Evolutionary conservation across 2,329 filamentous ascomycete species (phyloP), one percentile per base, ranked within the genome.

Genomic region (Fusarium virguliforme): DNA sequence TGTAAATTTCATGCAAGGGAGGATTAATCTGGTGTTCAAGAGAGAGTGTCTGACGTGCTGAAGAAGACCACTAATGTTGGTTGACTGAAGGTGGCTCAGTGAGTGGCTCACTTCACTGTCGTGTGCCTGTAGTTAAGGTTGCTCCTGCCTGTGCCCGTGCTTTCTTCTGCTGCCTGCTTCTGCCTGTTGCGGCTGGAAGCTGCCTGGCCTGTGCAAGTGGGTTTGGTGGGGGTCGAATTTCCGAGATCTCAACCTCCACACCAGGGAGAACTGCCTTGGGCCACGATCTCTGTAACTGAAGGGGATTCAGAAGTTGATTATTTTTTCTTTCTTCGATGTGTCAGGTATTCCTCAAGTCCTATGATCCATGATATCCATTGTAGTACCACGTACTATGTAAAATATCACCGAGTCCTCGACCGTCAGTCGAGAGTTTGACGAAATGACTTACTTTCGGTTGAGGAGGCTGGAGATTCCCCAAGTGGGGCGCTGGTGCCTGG

Each of bases 401-500:
- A 18, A 18, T 18, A 18, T 18, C 18, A 18, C 18, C 18, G 18
- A 18, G 18, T 18, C 18, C 18, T 18, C 18, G 18, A 18, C 18
- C 18, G 18, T 18, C 18, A 18, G 18, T 18, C 18, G 18, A 18
- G 18, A 18, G 18, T 18, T 18, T 18, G 18, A 18, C 18, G 18
- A 18, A 18, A 18, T 18, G 18, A 48, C 24, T 24, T 28, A 48
- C 28, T 48, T 26, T 48, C 24, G 6, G 43, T 30, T 48, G 43
- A 48, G 43, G 43, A 48, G 38, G 30, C 41, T 56, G 32, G 48
- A 18, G 38, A 15, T 22, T 38, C 53, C 50, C 22, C 46, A 58
- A 9, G 57, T 32, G 58, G 59, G 15, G 28, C 30, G 48, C 61
- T 71, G 67, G 68, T 73, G 73, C 73, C 71, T 74, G 64, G 65